Evolutionary conservation across 2,329 filamentous ascomycete species (phyloP).

Genomic region (Xylaria sp.): DNA sequence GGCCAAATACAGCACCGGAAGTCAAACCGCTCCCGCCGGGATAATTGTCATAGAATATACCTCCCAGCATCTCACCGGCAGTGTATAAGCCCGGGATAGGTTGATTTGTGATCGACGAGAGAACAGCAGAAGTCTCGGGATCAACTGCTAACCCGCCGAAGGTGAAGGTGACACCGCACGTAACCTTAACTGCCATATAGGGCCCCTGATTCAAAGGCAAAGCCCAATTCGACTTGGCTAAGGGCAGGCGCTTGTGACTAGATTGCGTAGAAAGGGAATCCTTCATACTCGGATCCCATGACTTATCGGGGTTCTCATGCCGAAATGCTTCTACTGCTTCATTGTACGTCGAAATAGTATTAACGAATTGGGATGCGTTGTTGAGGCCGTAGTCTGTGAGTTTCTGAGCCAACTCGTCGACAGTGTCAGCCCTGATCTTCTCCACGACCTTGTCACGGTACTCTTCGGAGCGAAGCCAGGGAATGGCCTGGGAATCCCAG

Average conservation of each 20-base stretch:
- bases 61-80: conserved; percentile 3
- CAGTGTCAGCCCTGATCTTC: conserved; percentile 1
- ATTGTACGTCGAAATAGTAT: conserved; percentile 1
- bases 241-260: not conserved
- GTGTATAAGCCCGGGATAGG: conserved; percentile 4
- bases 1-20: conserved; percentile 6
- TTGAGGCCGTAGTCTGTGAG: not conserved
- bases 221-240: conserved; percentile 10
- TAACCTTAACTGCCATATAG: conserved; percentile 1
- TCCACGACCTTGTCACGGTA: conserved; percentile 4
- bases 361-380: not conserved
- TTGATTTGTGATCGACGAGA: not conserved
- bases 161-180: conserved; percentile 2
- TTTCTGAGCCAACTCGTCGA: conserved; percentile 4
- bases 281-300: conserved; percentile 3
- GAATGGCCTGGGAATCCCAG: conserved; percentile 3
- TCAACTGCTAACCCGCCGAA: conserved; percentile 4
- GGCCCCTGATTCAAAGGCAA: conserved; percentile 9
- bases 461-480: conserved; percentile 5
- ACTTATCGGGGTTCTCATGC: not conserved
- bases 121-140: conserved; percentile 1
- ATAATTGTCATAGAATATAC: conserved; percentile 9
- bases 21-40: not conserved
- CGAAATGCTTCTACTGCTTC: conserved; percentile 1
- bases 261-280: conserved; percentile 6